Evolutionary conservation across 345 rosid species (phyloP).

Genomic region (Eucalyptus guilfoylei): DNA sequence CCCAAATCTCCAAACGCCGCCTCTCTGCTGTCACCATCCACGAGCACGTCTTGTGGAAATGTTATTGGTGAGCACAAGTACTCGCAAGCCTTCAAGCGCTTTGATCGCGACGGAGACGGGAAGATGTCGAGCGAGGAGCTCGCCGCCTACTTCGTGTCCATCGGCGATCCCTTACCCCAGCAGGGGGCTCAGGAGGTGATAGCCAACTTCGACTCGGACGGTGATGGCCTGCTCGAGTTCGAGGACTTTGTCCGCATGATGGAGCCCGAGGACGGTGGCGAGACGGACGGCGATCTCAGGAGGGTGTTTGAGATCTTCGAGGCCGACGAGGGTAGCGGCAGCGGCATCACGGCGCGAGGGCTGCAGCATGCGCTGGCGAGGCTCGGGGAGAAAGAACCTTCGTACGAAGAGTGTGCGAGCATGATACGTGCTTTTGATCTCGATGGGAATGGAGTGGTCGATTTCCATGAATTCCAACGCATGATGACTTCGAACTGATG

Average conservation of each 20-base stretch:
- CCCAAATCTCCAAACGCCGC: background rate
- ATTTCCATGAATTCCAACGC: slow-evolving; percentile 18
- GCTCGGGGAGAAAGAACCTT: slow-evolving; percentile 1
- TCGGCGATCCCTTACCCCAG: slow-evolving; percentile 3
- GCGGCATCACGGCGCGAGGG: slow-evolving; percentile 13
- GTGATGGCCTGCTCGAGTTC: slow-evolving; percentile 1
- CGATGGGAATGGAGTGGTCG: slow-evolving; percentile 24
- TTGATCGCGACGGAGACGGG: slow-evolving; percentile 8
- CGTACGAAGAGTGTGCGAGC: slow-evolving; percentile 10
- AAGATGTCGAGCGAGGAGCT: slow-evolving; percentile 11
- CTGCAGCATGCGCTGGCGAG: slow-evolving; percentile 5
- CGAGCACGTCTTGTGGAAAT: background rate
- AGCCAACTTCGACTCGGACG: slow-evolving; percentile 2
- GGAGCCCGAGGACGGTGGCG: background rate
- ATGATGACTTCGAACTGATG: slow-evolving; percentile 12
- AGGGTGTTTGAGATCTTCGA: slow-evolving; percentile 20
- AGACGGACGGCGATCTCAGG: background rate
- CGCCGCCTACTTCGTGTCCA: slow-evolving; percentile 1
- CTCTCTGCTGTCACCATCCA: background rate
- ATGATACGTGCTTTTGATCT: slow-evolving; percentile 16
- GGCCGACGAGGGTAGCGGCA: slow-evolving; percentile 3
- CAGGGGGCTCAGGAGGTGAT: background rate
- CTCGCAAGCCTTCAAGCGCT: slow-evolving; percentile 3
- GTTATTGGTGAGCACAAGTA: background rate
- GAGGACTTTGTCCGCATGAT: slow-evolving; percentile 11